phyloP scores from a whole-genome alignment of 805 yeast genomes.

The Grigorovia humatica region DNA sequence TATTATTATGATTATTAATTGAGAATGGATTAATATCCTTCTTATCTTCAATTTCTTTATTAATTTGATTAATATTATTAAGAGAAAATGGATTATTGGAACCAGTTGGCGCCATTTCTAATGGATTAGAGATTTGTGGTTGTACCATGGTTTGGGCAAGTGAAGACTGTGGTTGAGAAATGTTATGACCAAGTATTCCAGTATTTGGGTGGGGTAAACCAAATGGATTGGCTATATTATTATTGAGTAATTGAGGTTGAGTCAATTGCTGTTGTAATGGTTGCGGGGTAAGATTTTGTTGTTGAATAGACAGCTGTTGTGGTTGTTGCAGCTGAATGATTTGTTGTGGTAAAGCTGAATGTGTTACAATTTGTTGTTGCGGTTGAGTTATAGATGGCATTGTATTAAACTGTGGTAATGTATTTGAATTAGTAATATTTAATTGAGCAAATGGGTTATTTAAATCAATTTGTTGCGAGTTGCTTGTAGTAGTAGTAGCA shows the following conservation, averaged over 20 bases:
- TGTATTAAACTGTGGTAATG: conserved; percentile 10
- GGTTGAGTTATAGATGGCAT: conserved; percentile 29
- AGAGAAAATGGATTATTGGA: conserved; percentile 31
- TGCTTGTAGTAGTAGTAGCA: background rate
- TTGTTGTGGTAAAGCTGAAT: conserved; percentile 2
- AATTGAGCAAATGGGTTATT: conserved; percentile 10
- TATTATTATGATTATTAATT: background rate
- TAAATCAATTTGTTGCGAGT: conserved; percentile 4
- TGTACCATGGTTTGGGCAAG: background rate
- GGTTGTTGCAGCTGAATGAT: conserved; percentile 1
- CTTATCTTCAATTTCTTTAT: background rate
- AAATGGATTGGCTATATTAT: background rate
- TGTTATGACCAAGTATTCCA: background rate
- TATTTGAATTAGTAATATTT: conserved; percentile 13
- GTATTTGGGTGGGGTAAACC: background rate
- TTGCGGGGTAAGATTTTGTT: conserved; percentile 9
- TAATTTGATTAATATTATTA: conserved; percentile 14
- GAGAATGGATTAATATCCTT: conserved; percentile 4
- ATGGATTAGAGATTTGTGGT: conserved; percentile 6
- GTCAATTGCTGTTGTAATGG: conserved; percentile 10
- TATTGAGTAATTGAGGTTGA: conserved; percentile 1
- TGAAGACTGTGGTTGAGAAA: background rate
- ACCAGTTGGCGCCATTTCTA: conserved; percentile 18
- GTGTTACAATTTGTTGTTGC: conserved; percentile 29
- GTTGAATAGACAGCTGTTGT: background rate